A percentile compares a stretch with the other conserved stretches of the same genome.
These are phyloP conservation scores for Yarrowia sp. DNA, from an alignment of 805 yeast species.

Conservation along the genomic window DNA sequence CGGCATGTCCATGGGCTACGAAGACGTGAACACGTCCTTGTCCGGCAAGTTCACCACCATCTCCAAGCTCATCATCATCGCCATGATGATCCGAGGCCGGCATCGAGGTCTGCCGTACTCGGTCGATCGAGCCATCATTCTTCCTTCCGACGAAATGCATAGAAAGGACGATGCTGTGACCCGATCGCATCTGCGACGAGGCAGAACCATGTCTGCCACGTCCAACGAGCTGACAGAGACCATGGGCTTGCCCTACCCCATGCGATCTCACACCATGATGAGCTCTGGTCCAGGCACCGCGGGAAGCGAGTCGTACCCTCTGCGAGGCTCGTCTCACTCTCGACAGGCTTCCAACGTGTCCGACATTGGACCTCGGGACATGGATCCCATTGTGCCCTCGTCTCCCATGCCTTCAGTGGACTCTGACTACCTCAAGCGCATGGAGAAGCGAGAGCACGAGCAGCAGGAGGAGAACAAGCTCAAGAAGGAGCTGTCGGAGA, in stretches of 20 bases:
- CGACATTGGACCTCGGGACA: neutral
- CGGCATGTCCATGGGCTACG: conserved; percentile 88
- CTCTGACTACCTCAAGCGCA: conserved; percentile 8
- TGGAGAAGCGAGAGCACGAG: conserved; percentile 22
- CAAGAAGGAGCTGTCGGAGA: neutral
- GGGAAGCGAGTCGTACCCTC: conserved; percentile 15
- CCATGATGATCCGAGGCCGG: conserved; percentile 92
- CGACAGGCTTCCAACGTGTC: neutral
- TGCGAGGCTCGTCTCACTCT: conserved; percentile 14
- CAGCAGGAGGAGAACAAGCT: conserved; percentile 7
- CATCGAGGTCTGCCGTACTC: conserved; percentile 96
- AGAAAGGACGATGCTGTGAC: conserved; percentile 42
- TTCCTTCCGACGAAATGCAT: conserved; percentile 66
- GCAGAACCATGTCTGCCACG: conserved; percentile 23
- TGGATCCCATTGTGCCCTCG: conserved; percentile 14
- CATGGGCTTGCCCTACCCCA: conserved; percentile 31
- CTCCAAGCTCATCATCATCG: conserved; percentile 84
- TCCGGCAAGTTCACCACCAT: conserved; percentile 72
- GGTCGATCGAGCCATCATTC: conserved; percentile 90
- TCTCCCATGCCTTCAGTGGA: conserved; percentile 36
- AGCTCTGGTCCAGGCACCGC: neutral
- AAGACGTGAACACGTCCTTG: conserved; percentile 70
- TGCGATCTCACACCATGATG: conserved; percentile 21
- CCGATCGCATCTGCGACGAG: conserved; percentile 15
- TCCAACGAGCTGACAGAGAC: conserved; percentile 34